Evolutionary conservation across 352 stramenopile genomes (phyloP).

Genomic region (Pythium oligandrum): DNA sequence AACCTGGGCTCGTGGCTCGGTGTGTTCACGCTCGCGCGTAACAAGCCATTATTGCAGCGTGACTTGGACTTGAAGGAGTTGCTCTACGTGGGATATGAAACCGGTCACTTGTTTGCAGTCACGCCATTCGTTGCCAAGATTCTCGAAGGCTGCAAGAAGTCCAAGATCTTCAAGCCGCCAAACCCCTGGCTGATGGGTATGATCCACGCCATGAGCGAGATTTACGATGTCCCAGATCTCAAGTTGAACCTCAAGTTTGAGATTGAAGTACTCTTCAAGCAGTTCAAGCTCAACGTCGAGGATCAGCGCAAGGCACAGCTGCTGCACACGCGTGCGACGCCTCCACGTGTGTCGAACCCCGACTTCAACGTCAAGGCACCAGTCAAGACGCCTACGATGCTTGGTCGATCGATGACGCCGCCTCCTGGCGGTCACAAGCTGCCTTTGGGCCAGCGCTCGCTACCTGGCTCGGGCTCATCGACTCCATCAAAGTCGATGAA

Average conservation of each 20-base stretch:
- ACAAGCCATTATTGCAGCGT: constrained; percentile 96
- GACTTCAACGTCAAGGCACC: constrained; percentile 98
- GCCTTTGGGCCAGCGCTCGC: constrained; percentile 20
- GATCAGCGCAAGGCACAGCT: constrained; percentile 92
- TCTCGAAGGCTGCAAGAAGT: constrained; percentile 97
- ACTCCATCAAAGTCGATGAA: constrained; percentile 59
- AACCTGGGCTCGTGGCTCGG: constrained; percentile 98
- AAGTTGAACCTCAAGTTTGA: constrained; percentile 99
- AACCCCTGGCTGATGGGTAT: constrained; percentile 99
- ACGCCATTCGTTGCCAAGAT: constrained; percentile 99
- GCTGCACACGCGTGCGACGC: constrained; percentile 87
- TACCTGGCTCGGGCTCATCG: constrained; percentile 13
- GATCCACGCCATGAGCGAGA: constrained; percentile 95
- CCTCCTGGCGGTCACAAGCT: constrained; percentile 46
- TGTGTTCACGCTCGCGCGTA: constrained; percentile 96
- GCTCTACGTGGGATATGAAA: constrained; percentile 94
- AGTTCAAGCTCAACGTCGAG: constrained; percentile 96
- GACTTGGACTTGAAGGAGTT: constrained; percentile 99
- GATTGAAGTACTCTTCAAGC: constrained; percentile 99
- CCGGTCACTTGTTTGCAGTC: constrained; percentile 96
- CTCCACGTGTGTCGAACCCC: constrained; percentile 94
- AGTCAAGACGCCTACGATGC: constrained; percentile 28
- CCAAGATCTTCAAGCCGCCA: constrained; percentile 96
- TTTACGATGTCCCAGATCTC: constrained; percentile 98
- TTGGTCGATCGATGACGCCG: constrained; percentile 44